phyloP scores from a whole-genome alignment of 306 rosid genomes.

The Quillaja saponaria region DNA sequence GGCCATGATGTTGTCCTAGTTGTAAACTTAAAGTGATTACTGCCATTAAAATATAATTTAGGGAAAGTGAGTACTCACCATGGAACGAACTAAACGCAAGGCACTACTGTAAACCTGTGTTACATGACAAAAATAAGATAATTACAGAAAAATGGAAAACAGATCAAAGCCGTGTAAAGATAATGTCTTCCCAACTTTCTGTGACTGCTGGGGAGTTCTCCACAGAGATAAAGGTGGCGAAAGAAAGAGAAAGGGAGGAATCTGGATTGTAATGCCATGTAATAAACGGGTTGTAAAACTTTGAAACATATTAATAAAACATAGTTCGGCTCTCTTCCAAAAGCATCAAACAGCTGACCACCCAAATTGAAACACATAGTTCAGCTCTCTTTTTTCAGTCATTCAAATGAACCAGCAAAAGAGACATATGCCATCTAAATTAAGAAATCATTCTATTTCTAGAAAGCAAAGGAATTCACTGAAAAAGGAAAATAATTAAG shows the following conservation, averaged over 20 bases:
- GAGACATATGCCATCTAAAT: constrained; percentile 26
- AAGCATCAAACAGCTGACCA: too few species aligned
- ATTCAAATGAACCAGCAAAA: too few species aligned
- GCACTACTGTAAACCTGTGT: constrained; percentile 99
- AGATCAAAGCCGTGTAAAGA: constrained; percentile 9
- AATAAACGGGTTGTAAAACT: too few species aligned
- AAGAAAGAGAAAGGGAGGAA: constrained; percentile 10
- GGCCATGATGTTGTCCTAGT: constrained; percentile 21
- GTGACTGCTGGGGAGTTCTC: neutral
- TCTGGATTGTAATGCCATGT: too few species aligned
- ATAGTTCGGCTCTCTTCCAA: too few species aligned
- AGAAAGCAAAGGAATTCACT: constrained; percentile 12
- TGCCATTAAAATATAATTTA: constrained; percentile 16
- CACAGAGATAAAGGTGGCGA: too few species aligned
- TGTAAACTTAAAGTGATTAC: constrained; percentile 2
- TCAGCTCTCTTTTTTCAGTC: too few species aligned
- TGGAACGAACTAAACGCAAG: constrained; percentile 93
- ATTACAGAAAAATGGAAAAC: neutral
- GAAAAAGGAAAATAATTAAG: constrained; percentile 23
- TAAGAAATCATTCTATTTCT: constrained; percentile 22
- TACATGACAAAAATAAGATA: constrained; percentile 19
- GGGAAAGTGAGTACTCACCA: constrained; percentile 66
- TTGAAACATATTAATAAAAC: too few species aligned
- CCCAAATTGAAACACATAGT: too few species aligned
- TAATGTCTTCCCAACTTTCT: neutral